phyloP scores from a whole-genome alignment of 768 basidiomycete species.

The Tulasnella sp. region DNA sequence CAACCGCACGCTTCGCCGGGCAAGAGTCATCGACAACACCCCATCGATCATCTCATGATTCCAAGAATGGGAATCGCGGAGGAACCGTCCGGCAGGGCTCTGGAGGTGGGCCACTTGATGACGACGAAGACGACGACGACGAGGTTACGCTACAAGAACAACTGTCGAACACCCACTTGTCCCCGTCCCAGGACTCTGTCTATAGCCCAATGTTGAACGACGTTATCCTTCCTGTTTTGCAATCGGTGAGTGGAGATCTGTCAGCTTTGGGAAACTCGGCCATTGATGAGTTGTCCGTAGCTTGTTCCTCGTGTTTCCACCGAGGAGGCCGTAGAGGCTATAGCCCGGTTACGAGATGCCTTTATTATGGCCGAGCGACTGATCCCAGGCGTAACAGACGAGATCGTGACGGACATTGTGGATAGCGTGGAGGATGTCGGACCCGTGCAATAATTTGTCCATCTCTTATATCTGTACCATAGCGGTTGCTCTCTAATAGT shows the following conservation, averaged over 20 bases:
- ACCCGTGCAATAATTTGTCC: neutral
- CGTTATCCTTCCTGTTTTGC: conserved; percentile 90
- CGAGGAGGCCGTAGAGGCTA: conserved; percentile 77
- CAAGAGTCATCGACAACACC: no score
- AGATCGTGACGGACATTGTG: conserved; percentile 86
- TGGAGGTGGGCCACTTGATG: conserved; percentile 20
- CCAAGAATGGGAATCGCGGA: neutral
- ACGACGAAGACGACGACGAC: conserved; percentile 39
- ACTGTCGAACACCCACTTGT: conserved; percentile 10
- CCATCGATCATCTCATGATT: neutral
- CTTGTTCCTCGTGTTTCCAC: conserved; percentile 85
- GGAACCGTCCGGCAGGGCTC: conserved; percentile 17
- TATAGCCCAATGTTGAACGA: conserved; percentile 94
- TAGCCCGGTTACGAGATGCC: conserved; percentile 77
- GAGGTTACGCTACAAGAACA: conserved; percentile 37
- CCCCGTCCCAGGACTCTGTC: conserved; percentile 8
- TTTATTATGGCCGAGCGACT: conserved; percentile 91
- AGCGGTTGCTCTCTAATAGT: neutral
- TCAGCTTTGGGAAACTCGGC: neutral
- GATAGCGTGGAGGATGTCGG: conserved; percentile 82
- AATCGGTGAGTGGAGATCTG: conserved; percentile 52
- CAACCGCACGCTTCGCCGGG: no score
- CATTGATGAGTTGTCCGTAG: conserved; percentile 31
- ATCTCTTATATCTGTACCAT: neutral
- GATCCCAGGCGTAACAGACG: conserved; percentile 88